Evolutionary conservation across 192 early-diverging fungal genomes (phyloP).

Genomic region (Coemansia sp.): DNA sequence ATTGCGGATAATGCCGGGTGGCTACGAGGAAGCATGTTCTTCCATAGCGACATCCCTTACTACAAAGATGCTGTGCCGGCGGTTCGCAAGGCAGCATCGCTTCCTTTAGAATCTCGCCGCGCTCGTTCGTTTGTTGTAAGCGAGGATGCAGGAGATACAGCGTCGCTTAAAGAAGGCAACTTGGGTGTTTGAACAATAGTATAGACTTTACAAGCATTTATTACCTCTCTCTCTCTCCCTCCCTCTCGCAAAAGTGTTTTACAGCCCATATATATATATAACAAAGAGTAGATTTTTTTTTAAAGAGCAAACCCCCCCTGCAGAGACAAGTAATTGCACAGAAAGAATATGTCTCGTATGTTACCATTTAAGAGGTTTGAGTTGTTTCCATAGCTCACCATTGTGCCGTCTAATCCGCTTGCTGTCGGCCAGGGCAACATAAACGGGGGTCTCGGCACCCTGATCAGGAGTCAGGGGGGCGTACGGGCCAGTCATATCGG

Average conservation of each 20-base stretch:
- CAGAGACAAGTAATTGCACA: not conserved
- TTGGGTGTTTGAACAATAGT: no score
- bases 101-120: not conserved
- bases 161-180: constrained; percentile 14
- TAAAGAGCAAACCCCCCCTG: no score
- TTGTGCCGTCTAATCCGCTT: constrained; percentile 39
- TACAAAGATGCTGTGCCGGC: constrained; percentile 6
- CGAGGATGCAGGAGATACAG: constrained; percentile 4
- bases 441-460: constrained; percentile 49
- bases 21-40: constrained; percentile 25
- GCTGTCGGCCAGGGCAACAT: constrained; percentile 36
- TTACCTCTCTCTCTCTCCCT: no score
- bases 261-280: no score
- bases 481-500: constrained; percentile 44
- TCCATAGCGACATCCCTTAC: constrained; percentile 19
- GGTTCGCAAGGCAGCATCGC: not conserved
- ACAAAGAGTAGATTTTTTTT: no score
- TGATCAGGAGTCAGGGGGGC: constrained; percentile 42
- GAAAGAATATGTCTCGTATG: not conserved
- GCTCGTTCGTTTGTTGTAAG: not conserved
- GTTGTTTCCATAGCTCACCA: constrained; percentile 46
- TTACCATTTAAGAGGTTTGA: constrained; percentile 46
- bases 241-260: no score
- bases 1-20: constrained; percentile 23
- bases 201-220: no score